Evolutionary conservation across 164 flowering plant genomes (phyloP), one percentile per base, ranked within the genome.

Genomic region (Liquidambar formosana): DNA sequence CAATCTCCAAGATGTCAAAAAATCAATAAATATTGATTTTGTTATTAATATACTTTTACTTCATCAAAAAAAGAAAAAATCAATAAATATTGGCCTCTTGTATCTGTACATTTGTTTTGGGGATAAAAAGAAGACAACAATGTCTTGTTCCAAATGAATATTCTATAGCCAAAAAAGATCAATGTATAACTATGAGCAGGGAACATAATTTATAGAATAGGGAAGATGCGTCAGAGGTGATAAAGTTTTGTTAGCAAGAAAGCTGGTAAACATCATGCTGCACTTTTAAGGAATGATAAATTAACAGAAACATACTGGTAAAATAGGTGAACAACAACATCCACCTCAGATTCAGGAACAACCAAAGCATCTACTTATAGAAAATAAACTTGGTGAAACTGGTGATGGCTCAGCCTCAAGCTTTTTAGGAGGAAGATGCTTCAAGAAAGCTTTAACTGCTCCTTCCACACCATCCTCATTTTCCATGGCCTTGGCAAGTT

Each of bases 391-490:
- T 22, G 93, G 75, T 21, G 80, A 70, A 63, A 21, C 67, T 14
- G 86, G 80, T 10, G 74, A 48, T 28, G 82, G 77, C 16, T 70
- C 77, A 10, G 74, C 57, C 10, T 78, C 79, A 3, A 77, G 61
- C 51, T 75, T 87, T 59, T 74, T 78, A 11, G 70, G 73, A 33
- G 99, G 96, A 74, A 88, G 90, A 28, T 95, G 99, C 72, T 90
- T 91, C 28, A 87, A 79, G 72, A 95, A 95, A n/a, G 97, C 99
- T 77, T 80, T 91, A 46, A 95, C 99, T 10, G 97, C 97, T 77
- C 99, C 99, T 9, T 85, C 61, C 46, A 89, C 97, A 22, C 99
- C 99, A 78, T 95, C 99, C 82, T 95, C 99, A 18, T 87, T 76
- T 75, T 91, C 87, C 97, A 91, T 93, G 18, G 87, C 93, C 70